phyloP scores from a whole-genome alignment of 345 rosid species.

The Abelmoschus esculentus region DNA sequence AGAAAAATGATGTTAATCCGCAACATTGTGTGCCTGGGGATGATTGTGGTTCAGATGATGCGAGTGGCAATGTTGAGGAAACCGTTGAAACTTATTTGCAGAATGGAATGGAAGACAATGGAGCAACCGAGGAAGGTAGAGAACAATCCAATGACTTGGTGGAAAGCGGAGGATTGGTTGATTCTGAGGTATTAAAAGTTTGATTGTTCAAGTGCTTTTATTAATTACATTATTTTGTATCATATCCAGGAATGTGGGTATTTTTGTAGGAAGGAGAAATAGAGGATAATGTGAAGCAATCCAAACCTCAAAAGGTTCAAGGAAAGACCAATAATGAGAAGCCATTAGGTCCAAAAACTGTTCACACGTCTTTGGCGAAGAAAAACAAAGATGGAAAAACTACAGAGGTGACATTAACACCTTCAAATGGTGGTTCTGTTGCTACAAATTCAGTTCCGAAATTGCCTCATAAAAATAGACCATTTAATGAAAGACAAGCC shows the following conservation, averaged over 20 bases:
- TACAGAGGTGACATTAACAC: conserved; percentile 24
- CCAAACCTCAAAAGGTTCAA: conserved; percentile 34
- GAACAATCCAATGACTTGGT: conserved; percentile 16
- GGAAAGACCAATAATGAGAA: conserved; percentile 49
- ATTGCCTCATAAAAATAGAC: conserved; percentile 42
- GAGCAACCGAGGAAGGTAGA: conserved; percentile 19
- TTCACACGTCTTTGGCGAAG: conserved; percentile 32
- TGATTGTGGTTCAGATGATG: conserved; percentile 23
- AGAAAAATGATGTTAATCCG: conserved; percentile 43
- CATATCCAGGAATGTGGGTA: conserved; percentile 2
- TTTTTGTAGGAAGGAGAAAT: conserved; percentile 36
- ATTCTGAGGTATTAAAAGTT: conserved; percentile 35
- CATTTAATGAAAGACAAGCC: conserved; percentile 43
- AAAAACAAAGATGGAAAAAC: conserved; percentile 39
- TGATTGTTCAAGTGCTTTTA: conserved; percentile 5
- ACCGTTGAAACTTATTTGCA: conserved; percentile 17
- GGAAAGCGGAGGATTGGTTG: conserved; percentile 27
- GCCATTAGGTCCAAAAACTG: conserved; percentile 29
- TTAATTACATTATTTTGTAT: background rate
- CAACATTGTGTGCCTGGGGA: conserved; percentile 27
- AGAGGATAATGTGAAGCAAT: conserved; percentile 27
- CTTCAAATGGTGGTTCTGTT: conserved; percentile 48
- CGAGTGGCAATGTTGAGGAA: conserved; percentile 19
- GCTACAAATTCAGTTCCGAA: conserved; percentile 30
- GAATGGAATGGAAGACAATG: conserved; percentile 34